Conservation (phyloP, 2,329 filamentous ascomycete species). For the Nothomitra cinnamomea region DNA sequence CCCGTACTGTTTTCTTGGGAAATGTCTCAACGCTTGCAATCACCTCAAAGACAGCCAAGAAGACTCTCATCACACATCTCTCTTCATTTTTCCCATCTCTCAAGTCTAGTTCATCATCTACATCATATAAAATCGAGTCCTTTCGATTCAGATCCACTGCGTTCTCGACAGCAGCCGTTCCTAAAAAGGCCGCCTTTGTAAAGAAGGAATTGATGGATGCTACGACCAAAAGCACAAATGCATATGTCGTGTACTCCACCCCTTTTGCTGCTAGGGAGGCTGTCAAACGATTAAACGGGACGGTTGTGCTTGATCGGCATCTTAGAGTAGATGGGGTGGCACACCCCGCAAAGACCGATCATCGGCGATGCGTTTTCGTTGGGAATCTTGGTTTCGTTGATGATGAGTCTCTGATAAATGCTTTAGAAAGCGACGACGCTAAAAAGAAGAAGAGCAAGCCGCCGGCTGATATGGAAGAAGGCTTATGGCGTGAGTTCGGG, state of each 20-base stretch:
- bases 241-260: constrained; percentile 79
- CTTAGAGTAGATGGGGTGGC: constrained; percentile 81
- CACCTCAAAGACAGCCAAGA: constrained; percentile 65
- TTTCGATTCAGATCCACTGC: constrained; percentile 88
- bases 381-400: constrained; percentile 94
- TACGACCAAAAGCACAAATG: constrained; percentile 85
- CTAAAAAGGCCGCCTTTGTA: constrained; percentile 88
- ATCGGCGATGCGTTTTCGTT: constrained; percentile 85
- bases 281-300: constrained; percentile 64
- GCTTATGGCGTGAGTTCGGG: constrained; percentile 67
- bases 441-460: constrained; percentile 51
- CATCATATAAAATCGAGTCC: constrained; percentile 62
- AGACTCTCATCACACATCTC: constrained; percentile 59
- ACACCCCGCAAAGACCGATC: constrained; percentile 66
- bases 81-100: constrained; percentile 50
- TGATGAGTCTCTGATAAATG: constrained; percentile 56
- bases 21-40: constrained; percentile 79
- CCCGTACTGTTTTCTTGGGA: constrained; percentile 78
- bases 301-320: constrained; percentile 68
- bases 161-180: constrained; percentile 58
- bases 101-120: constrained; percentile 18
- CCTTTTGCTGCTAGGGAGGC: constrained; percentile 59
- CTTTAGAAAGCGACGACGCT: constrained; percentile 34
- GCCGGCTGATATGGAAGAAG: constrained; percentile 80
- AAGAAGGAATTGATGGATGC: constrained; percentile 80